Evolutionary conservation across 2,329 filamentous ascomycete species (phyloP).

Genomic region (Colletotrichum limetticola): DNA sequence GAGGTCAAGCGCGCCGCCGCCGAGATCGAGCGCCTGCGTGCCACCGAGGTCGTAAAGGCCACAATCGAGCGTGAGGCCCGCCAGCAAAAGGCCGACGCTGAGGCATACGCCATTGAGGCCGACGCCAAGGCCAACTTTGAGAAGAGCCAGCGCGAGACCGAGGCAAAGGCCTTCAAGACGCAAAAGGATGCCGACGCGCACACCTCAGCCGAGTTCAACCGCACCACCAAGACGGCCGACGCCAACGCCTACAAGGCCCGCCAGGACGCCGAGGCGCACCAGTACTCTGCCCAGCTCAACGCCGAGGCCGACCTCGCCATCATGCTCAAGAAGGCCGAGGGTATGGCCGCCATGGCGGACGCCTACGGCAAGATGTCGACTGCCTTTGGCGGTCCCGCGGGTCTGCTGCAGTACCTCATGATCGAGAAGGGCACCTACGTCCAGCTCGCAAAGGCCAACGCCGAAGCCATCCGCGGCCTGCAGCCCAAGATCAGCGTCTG

Average conservation of each 20-base stretch:
- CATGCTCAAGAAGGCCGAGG: conserved; percentile 80
- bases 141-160: conserved; percentile 61
- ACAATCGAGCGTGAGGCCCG: conserved; percentile 74
- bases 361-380: conserved; percentile 79
- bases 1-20: conserved; percentile 81
- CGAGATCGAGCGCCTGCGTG: conserved; percentile 83
- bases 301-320: conserved; percentile 69
- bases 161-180: conserved; percentile 63
- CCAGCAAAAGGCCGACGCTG: conserved; percentile 75
- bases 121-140: conserved; percentile 68
- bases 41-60: conserved; percentile 81
- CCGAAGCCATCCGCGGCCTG: conserved; percentile 77
- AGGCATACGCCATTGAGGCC: conserved; percentile 72
- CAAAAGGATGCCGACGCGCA: conserved; percentile 55
- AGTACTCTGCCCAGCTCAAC: conserved; percentile 54
- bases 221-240: conserved; percentile 61
- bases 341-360: conserved; percentile 79
- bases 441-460: conserved; percentile 82
- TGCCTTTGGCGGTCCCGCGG: conserved; percentile 81
- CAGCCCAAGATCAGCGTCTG: conserved; percentile 92
- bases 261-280: conserved; percentile 52
- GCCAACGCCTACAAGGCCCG: conserved; percentile 58
- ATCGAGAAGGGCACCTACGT: conserved; percentile 84
- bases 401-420: conserved; percentile 88
- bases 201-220: conserved; percentile 52